These are phyloP conservation scores for Lasiosphaeriaceae sp. DNA, from an alignment of 495 filamentous ascomycete species.

Conservation along the genomic window DNA sequence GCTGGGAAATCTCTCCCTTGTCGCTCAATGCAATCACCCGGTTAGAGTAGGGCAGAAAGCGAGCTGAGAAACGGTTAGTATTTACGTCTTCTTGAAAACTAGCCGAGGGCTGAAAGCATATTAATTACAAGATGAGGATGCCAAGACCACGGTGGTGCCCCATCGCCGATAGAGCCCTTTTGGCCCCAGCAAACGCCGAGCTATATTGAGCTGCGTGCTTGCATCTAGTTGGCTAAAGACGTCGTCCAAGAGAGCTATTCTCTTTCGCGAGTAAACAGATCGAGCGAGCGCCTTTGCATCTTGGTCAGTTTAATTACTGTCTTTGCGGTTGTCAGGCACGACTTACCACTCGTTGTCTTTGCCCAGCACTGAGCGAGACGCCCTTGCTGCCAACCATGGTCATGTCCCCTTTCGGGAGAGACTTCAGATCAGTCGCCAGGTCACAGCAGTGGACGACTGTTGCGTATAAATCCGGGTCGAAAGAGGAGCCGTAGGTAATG, in stretches of 20 bases:
- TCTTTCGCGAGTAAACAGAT: slow-evolving; percentile 21
- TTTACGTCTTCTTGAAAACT: neutral
- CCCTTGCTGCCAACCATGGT: slow-evolving; percentile 60
- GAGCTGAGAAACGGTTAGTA: neutral
- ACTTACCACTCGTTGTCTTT: slow-evolving; percentile 52
- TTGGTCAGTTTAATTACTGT: too few species aligned
- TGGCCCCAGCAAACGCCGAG: neutral
- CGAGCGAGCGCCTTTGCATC: slow-evolving; percentile 6
- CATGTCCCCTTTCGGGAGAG: slow-evolving; percentile 32
- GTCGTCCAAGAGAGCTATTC: slow-evolving; percentile 32
- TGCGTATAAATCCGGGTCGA: slow-evolving; percentile 2
- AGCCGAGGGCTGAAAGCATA: neutral
- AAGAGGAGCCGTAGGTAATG: slow-evolving; percentile 6
- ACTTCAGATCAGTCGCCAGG: neutral
- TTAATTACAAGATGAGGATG: neutral
- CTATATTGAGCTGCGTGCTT: slow-evolving; percentile 1
- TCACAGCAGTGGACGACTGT: slow-evolving; percentile 1
- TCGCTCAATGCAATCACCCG: neutral
- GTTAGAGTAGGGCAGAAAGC: neutral
- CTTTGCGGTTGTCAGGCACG: too few species aligned
- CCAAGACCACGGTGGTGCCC: neutral
- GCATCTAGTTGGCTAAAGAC: slow-evolving; percentile 57
- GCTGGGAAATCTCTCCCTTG: neutral
- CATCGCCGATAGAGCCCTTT: neutral
- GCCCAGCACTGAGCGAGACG: slow-evolving; percentile 57